Percentiles rank a stretch among this genome's conserved stretches.
Evolutionary conservation across 176 grass and related monocot genomes (phyloP).

Genomic region (Aechmea fasciata): DNA sequence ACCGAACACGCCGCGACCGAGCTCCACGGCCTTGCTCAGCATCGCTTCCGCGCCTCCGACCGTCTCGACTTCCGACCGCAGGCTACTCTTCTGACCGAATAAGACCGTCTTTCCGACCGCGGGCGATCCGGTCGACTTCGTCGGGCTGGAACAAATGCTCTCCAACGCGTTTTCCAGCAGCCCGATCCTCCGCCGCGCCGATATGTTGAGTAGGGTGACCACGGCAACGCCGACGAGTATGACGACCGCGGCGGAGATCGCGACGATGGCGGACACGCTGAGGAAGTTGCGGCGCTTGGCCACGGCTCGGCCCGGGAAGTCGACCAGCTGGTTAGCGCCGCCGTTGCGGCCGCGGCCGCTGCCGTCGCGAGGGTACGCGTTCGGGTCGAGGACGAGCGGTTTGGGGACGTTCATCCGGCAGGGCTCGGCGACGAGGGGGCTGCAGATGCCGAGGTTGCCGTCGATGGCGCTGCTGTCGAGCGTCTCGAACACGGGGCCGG

Average conservation of each 20-base stretch:
- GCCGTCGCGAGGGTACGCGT: slow-evolving; percentile 43
- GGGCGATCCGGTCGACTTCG: slow-evolving; percentile 21
- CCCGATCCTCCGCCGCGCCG: slow-evolving; percentile 37
- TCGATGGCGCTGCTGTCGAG: slow-evolving; percentile 77
- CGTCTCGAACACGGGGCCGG: slow-evolving; percentile 63
- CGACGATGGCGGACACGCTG: slow-evolving; percentile 73
- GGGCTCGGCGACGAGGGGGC: slow-evolving; percentile 54
- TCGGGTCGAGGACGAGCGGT: slow-evolving; percentile 80
- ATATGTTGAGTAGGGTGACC: slow-evolving; percentile 67
- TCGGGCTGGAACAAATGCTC: slow-evolving; percentile 43
- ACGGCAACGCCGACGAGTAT: slow-evolving; percentile 50
- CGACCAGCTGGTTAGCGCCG: slow-evolving; percentile 1
- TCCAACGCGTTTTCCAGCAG: slow-evolving; percentile 40
- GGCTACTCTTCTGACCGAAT: slow-evolving; percentile 50
- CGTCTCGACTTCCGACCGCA: slow-evolving; percentile 57
- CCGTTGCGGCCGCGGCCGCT: slow-evolving; percentile 20
- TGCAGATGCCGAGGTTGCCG: slow-evolving; percentile 93
- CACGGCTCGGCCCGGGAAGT: neutral
- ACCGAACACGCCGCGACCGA: slow-evolving; percentile 52
- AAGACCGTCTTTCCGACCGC: slow-evolving; percentile 68
- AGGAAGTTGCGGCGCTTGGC: slow-evolving; percentile 42
- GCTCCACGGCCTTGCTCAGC: slow-evolving; percentile 66
- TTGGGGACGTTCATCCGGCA: slow-evolving; percentile 90
- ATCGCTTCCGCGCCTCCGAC: slow-evolving; percentile 53
- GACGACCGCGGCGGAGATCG: slow-evolving; percentile 62